Conservation (phyloP, 352 stramenopile genomes). For the Phytophthora agathidicida region DNA sequence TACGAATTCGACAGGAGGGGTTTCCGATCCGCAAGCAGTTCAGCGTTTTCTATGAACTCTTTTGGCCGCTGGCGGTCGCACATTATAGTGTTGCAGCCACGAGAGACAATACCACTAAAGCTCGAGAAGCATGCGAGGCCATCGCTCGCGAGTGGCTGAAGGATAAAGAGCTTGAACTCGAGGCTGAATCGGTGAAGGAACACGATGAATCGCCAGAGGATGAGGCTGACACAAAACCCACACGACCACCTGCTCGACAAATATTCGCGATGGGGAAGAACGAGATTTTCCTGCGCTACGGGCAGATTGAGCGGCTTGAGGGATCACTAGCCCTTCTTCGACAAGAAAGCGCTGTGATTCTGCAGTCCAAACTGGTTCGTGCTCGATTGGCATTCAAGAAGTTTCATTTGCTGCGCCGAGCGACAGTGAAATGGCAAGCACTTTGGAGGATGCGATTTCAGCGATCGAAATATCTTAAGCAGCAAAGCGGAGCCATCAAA, state of each 20-base stretch:
- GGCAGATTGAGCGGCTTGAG: slow-evolving; percentile 77
- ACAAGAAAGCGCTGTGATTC: slow-evolving; percentile 47
- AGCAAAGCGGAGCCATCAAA: slow-evolving; percentile 18
- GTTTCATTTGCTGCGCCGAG: slow-evolving; percentile 48
- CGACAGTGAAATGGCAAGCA: slow-evolving; percentile 50
- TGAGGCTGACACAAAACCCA: slow-evolving; percentile 5
- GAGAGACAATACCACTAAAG: slow-evolving; percentile 23
- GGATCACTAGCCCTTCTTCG: slow-evolving; percentile 47
- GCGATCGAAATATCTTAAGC: slow-evolving; percentile 46
- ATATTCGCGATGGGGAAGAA: slow-evolving; percentile 72
- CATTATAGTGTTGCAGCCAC: slow-evolving; percentile 34
- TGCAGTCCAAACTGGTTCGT: slow-evolving; percentile 64
- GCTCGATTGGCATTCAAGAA: slow-evolving; percentile 39
- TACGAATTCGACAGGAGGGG: slow-evolving; percentile 92
- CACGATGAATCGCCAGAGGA: slow-evolving; percentile 21
- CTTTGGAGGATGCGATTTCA: slow-evolving; percentile 54
- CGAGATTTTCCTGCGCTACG: slow-evolving; percentile 83
- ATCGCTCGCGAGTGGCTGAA: slow-evolving; percentile 63
- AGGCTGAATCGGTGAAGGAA: slow-evolving; percentile 2
- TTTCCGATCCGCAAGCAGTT: slow-evolving; percentile 89
- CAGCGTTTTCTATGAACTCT: slow-evolving; percentile 76
- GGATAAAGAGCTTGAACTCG: slow-evolving; percentile 30
- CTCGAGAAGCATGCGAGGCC: slow-evolving; percentile 46
- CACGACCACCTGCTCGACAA: slow-evolving; percentile 20
- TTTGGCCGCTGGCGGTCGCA: slow-evolving; percentile 53